A percentile compares a stretch with the other conserved stretches of the same genome.
phyloP scores from a whole-genome alignment of 495 filamentous ascomycete species.

The Hypoxylon fragiforme region DNA sequence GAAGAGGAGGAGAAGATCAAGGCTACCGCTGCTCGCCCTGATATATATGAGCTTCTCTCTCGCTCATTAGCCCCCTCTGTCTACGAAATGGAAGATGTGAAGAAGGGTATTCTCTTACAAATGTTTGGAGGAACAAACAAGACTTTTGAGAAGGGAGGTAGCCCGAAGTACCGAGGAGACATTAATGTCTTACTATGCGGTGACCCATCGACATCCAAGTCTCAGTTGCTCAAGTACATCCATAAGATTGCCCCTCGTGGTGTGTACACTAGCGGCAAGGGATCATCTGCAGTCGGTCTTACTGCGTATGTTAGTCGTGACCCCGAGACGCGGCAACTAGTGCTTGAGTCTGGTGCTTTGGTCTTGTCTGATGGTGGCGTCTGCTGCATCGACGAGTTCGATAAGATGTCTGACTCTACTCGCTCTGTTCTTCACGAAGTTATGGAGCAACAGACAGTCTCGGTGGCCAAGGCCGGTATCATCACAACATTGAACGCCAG shows the following conservation, averaged over 20 bases:
- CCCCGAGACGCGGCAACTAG: conserved; percentile 89
- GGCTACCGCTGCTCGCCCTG: conserved; percentile 74
- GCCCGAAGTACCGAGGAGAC: conserved; percentile 92
- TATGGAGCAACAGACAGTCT: conserved; percentile 99
- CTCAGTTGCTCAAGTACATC: conserved; percentile 89
- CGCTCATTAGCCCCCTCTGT: conserved; percentile 92
- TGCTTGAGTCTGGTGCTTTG: conserved; percentile 93
- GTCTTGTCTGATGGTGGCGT: conserved; percentile 95
- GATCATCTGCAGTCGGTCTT: conserved; percentile 96
- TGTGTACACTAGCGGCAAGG: conserved; percentile 96
- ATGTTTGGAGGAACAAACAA: conserved; percentile 99
- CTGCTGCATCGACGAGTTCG: conserved; percentile 99
- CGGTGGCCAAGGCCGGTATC: conserved; percentile 97
- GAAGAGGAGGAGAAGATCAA: conserved; percentile 92
- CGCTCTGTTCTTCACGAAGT: conserved; percentile 97
- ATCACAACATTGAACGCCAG: conserved; percentile 97
- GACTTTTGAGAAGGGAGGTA: conserved; percentile 93
- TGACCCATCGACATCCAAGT: conserved; percentile 95
- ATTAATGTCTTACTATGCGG: conserved; percentile 97
- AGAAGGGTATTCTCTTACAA: conserved; percentile 96
- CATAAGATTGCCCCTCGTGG: conserved; percentile 97
- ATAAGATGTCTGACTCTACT: conserved; percentile 98
- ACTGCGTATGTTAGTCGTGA: conserved; percentile 97
- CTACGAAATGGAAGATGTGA: conserved; percentile 98
- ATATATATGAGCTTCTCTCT: conserved; percentile 92